These are phyloP conservation scores for Phytopythium montanum DNA, from an alignment of 352 stramenopile genomes.

Conservation along the genomic window DNA sequence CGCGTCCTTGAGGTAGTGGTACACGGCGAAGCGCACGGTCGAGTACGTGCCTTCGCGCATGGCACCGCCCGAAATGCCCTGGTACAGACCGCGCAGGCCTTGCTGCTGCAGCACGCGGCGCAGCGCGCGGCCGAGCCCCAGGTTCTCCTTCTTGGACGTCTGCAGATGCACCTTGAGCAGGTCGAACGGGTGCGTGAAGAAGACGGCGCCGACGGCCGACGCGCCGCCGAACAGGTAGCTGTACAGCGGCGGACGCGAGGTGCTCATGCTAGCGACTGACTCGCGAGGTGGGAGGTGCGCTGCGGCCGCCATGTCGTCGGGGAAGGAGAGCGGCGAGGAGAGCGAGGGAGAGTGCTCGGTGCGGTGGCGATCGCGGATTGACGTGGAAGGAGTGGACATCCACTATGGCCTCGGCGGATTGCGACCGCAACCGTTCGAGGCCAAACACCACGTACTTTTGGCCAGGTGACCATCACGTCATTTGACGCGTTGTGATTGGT, in stretches of 20 bases:
- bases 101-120: slow-evolving; percentile 59
- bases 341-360: neutral
- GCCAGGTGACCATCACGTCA: no score
- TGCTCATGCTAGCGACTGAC: neutral
- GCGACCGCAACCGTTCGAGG: no score
- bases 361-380: neutral
- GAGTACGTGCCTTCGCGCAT: slow-evolving; percentile 86
- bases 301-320: neutral
- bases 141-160: slow-evolving; percentile 71
- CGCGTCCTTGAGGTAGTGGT: slow-evolving; percentile 81
- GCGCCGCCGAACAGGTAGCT: slow-evolving; percentile 77
- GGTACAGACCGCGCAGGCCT: slow-evolving; percentile 66
- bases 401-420: no score
- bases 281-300: neutral
- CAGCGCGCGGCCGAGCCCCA: slow-evolving; percentile 46
- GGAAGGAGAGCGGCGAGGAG: neutral
- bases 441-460: no score
- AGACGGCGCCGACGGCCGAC: slow-evolving; percentile 75
- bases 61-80: slow-evolving; percentile 71
- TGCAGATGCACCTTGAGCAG: slow-evolving; percentile 81
- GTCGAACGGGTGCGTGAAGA: slow-evolving; percentile 86
- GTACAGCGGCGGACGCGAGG: slow-evolving; percentile 47
- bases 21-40: slow-evolving; percentile 80
- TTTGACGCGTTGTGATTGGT: no score
- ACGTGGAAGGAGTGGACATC: no score